Percentiles rank a stretch among this genome's conserved stretches.
Evolutionary conservation across 2,329 filamentous ascomycete genomes (phyloP).

Genomic region (Apiospora saccharicola): DNA sequence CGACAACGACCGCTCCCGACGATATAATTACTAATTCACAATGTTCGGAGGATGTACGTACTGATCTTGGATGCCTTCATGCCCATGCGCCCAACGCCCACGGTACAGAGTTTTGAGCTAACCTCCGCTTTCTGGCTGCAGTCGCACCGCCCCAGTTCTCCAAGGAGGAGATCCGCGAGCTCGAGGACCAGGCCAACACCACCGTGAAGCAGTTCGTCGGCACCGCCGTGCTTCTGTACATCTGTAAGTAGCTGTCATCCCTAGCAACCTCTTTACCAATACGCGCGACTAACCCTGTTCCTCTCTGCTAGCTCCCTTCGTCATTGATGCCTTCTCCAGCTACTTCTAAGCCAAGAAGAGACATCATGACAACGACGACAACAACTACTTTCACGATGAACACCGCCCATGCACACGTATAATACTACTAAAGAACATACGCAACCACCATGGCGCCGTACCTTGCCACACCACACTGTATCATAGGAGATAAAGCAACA

Average conservation of each 20-base stretch:
- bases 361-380: background rate
- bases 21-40: constrained; percentile 37
- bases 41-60: constrained; percentile 71
- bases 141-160: constrained; percentile 68
- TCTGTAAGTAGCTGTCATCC: constrained; percentile 62
- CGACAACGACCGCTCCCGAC: background rate
- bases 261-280: background rate
- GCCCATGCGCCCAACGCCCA: too few relatives aligned
- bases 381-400: background rate
- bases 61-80: background rate
- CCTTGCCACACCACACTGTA: constrained; percentile 4
- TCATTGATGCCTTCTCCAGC: constrained; percentile 59
- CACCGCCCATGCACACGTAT: background rate
- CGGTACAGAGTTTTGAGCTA: background rate
- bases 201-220: constrained; percentile 73
- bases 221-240: constrained; percentile 73
- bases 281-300: background rate
- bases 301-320: constrained; percentile 59
- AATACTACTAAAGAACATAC: background rate
- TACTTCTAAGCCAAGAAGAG: constrained; percentile 36
- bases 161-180: constrained; percentile 72
- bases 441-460: background rate
- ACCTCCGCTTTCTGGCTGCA: constrained; percentile 24
- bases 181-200: constrained; percentile 72
- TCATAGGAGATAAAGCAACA: background rate